A percentile compares a stretch with the other conserved stretches of the same genome.
phyloP scores from a whole-genome alignment of 2,329 filamentous ascomycete genomes.

The Emergomyces orientalis region DNA sequence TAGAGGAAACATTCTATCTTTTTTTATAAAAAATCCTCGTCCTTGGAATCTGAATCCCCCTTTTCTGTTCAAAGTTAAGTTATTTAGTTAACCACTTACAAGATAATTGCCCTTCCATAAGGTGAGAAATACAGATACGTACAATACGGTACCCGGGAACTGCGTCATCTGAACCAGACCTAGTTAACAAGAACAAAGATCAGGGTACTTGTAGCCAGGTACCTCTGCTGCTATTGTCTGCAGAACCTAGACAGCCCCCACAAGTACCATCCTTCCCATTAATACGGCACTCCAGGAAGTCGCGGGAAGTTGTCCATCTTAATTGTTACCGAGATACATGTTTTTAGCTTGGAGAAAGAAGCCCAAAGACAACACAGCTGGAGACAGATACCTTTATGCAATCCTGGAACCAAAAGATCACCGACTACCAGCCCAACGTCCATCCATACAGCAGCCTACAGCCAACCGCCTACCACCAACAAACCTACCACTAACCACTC shows the following conservation, averaged over 20 bases:
- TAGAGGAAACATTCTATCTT: too few relatives aligned
- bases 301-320: background rate
- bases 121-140: too few relatives aligned
- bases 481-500: background rate
- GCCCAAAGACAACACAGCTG: background rate
- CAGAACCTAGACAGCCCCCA: background rate
- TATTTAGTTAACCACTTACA: too few relatives aligned
- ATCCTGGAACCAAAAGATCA: background rate
- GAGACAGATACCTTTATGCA: background rate
- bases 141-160: background rate
- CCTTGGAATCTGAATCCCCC: too few relatives aligned
- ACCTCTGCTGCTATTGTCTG: background rate
- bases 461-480: too few relatives aligned
- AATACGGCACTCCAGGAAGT: background rate
- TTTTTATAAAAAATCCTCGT: too few relatives aligned
- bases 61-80: too few relatives aligned
- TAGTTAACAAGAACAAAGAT: background rate
- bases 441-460: background rate
- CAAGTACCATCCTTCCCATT: background rate
- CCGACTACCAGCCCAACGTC: background rate
- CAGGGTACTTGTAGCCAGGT: background rate
- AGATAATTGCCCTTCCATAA: too few relatives aligned
- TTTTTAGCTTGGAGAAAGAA: background rate
- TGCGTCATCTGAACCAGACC: background rate
- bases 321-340: background rate